These are phyloP conservation scores for Trichoderma gracile DNA, from an alignment of 2,329 filamentous ascomycete genomes.

Conservation along the genomic window DNA sequence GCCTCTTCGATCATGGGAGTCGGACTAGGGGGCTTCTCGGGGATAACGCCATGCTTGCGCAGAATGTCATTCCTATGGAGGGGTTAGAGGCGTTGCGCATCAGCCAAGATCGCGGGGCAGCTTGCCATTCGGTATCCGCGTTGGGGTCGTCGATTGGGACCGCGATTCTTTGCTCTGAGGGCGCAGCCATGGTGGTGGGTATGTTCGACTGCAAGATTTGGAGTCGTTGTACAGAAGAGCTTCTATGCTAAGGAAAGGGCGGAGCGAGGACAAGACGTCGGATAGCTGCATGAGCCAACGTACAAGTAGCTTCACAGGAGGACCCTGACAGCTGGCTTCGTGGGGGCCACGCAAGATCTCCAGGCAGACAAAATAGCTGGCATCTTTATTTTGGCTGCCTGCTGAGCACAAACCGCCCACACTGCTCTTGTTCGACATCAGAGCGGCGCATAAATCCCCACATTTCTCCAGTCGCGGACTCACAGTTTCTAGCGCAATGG, in stretches of 20 bases:
- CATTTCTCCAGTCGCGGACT: constrained; percentile 23
- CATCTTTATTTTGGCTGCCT: constrained; percentile 15
- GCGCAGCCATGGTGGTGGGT: constrained; percentile 55
- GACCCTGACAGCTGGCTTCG: constrained; percentile 6
- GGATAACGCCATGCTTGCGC: constrained; percentile 92
- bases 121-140: constrained; percentile 94
- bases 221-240: not conserved
- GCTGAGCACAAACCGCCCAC: not conserved
- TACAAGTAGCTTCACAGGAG: constrained; percentile 5
- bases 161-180: constrained; percentile 63
- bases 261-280: too few species aligned
- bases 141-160: constrained; percentile 95
- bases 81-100: constrained; percentile 31
- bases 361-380: constrained; percentile 4
- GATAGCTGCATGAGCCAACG: not conserved
- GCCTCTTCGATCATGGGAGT: constrained; percentile 97
- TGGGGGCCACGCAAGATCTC: constrained; percentile 17
- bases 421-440: constrained; percentile 4
- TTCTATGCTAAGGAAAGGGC: not conserved
- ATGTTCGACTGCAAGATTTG: too few species aligned
- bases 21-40: constrained; percentile 94
- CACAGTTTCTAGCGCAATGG: constrained; percentile 24
- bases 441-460: constrained; percentile 13
- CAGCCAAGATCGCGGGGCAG: constrained; percentile 32
- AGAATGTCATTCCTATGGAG: constrained; percentile 89